Base-by-base conservation (phyloP, 768 basidiomycete genomes). In the Mycena chlorophos region DNA sequence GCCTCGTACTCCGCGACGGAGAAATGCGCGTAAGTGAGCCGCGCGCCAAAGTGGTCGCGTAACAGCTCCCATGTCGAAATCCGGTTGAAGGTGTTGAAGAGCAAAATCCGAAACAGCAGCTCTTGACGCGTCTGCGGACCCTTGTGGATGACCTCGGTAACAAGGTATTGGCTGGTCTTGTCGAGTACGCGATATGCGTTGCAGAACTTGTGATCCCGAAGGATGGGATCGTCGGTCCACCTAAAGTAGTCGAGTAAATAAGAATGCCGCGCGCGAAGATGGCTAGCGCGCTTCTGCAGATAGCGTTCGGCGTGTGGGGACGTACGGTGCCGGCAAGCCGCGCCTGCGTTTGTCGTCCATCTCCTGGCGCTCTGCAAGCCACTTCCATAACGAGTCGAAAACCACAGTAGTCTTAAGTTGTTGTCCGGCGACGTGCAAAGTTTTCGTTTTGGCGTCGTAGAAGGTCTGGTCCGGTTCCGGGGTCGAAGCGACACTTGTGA, bases 111-210 rank as follows among this genome's bases (percentile, higher is more conserved):
- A 61, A 92, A 92, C 22, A 81, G 78, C 51, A 89, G 67, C 67
- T 92, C 90, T 14, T 71, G 69, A 20, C 79, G 77, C 27, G 75
- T 69, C 61, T 85, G 84, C 2, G 82, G 73, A 34, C 89, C 89
- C 63, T 82, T 81, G 61, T 85, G 78, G 57, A 91, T 84, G 56
- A 92, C 88, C 52, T 89, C 78, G 5, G 68, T 63, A 28, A 92
- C 76, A 54, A 91, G 73, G 58, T 78, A 92, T 62, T 92, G 90
- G 27, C 80, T 82, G 17, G 78, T 78, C 30, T 82, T 83, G 72
- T 92, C 90, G 40, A 85, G 76, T 6, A 90, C 82, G 30, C 90
- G 87, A 65, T 79, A 92, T 0, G 86, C 81, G 63, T 90, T 89
- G 71, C 88, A 89, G 66, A 90, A 91, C 27, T 75, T 77, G 61